phyloP scores from a whole-genome alignment of 2,329 filamentous ascomycete genomes.

The Scedosporium boydii region DNA sequence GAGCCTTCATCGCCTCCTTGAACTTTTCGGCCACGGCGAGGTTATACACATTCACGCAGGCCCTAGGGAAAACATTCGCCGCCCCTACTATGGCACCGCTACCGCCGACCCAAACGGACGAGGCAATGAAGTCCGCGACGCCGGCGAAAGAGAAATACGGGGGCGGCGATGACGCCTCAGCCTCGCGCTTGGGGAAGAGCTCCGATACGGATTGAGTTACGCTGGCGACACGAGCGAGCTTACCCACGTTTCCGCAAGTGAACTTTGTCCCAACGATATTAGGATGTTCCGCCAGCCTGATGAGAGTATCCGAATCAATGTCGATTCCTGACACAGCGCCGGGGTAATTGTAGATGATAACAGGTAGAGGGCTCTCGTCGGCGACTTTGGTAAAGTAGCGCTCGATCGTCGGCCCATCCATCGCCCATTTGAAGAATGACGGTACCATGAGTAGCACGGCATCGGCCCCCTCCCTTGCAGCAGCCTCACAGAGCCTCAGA shows the following conservation, averaged over 20 bases:
- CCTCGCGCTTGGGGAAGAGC: neutral
- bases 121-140: constrained; percentile 12
- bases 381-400: constrained; percentile 10
- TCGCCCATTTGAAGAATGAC: constrained; percentile 14
- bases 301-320: constrained; percentile 13
- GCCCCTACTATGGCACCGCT: constrained; percentile 14
- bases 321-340: constrained; percentile 14
- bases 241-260: constrained; percentile 43
- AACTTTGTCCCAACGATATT: constrained; percentile 52
- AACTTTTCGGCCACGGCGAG: constrained; percentile 9
- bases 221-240: constrained; percentile 47
- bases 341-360: constrained; percentile 16
- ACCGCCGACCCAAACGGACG: constrained; percentile 9
- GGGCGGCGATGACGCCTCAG: neutral
- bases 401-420: constrained; percentile 8
- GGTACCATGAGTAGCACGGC: constrained; percentile 12
- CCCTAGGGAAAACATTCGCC: constrained; percentile 13
- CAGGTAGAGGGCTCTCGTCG: constrained; percentile 12
- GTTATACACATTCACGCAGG: constrained; percentile 14
- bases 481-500: constrained; percentile 9
- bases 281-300: constrained; percentile 40
- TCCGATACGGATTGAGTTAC: constrained; percentile 10
- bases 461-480: constrained; percentile 9
- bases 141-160: constrained; percentile 12
- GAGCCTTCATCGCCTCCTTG: constrained; percentile 11